Evolutionary conservation across 1,139 yeast genomes (phyloP).

Genomic region (Taphrina sp.): DNA sequence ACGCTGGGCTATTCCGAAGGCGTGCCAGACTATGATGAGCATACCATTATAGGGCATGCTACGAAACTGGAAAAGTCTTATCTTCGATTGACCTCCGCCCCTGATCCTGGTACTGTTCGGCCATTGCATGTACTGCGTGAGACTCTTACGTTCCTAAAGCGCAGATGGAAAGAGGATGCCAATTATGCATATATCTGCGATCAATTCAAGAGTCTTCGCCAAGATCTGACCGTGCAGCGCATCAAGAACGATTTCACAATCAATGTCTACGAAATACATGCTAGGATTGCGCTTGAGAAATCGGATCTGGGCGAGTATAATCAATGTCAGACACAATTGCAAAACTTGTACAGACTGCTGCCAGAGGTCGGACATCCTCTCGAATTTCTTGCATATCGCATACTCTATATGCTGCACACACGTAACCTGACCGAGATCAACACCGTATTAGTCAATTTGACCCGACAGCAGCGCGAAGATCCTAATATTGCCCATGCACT

Average conservation of each 20-base stretch:
- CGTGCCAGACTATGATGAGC: slow-evolving; percentile 36
- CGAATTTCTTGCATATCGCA: slow-evolving; percentile 72
- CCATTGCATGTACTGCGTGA: slow-evolving; percentile 63
- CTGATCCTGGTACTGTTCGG: slow-evolving; percentile 79
- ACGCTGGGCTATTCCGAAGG: slow-evolving; percentile 20
- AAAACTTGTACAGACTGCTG: slow-evolving; percentile 45
- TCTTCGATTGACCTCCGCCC: slow-evolving; percentile 82
- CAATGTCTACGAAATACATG: slow-evolving; percentile 79
- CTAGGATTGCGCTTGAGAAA: slow-evolving; percentile 72
- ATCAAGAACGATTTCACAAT: slow-evolving; percentile 76
- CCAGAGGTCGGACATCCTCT: slow-evolving; percentile 44
- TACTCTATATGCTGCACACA: slow-evolving; percentile 78
- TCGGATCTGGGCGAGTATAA: slow-evolving; percentile 90
- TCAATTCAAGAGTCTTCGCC: slow-evolving; percentile 87
- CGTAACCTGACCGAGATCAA: slow-evolving; percentile 51
- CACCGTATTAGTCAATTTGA: slow-evolving; percentile 41
- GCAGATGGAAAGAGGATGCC: slow-evolving; percentile 55
- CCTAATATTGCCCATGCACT: slow-evolving; percentile 51
- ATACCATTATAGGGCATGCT: slow-evolving; percentile 62
- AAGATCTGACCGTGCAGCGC: slow-evolving; percentile 90
- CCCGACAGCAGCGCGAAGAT: slow-evolving; percentile 40
- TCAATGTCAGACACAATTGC: slow-evolving; percentile 83
- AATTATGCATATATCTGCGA: slow-evolving; percentile 77
- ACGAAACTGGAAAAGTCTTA: slow-evolving; percentile 70
- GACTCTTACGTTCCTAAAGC: slow-evolving; percentile 57